These are phyloP conservation scores for Sporothrix protearum DNA, from an alignment of 2,329 filamentous ascomycete species.

Conservation along the genomic window DNA sequence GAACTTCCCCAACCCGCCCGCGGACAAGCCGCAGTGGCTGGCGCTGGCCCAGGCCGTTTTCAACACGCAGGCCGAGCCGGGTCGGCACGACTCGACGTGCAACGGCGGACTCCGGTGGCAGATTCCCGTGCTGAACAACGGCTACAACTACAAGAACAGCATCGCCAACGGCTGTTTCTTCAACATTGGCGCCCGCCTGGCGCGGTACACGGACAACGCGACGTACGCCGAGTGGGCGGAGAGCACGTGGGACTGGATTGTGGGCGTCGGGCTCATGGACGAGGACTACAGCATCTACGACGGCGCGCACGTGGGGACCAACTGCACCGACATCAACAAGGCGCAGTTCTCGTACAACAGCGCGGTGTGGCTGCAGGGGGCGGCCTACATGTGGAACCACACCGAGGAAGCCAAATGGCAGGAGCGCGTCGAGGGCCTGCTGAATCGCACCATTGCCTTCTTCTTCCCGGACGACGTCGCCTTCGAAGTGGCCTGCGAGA, in stretches of 20 bases:
- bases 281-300: constrained; percentile 57
- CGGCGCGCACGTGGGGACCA: constrained; percentile 47
- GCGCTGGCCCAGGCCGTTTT: constrained; percentile 57
- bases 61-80: constrained; percentile 44
- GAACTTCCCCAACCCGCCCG: constrained; percentile 46
- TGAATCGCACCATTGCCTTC: constrained; percentile 42
- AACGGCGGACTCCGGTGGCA: constrained; percentile 65
- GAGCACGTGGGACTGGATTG: constrained; percentile 56
- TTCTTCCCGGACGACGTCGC: constrained; percentile 49
- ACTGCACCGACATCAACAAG: constrained; percentile 52
- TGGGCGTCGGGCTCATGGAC: constrained; percentile 49
- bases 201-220: constrained; percentile 55
- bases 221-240: constrained; percentile 56
- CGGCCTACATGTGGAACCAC: constrained; percentile 57
- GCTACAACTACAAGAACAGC: constrained; percentile 61
- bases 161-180: constrained; percentile 50
- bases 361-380: constrained; percentile 51
- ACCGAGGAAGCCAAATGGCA: constrained; percentile 39
- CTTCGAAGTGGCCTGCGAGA: constrained; percentile 56
- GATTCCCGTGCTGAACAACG: constrained; percentile 58
- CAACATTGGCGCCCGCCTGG: constrained; percentile 55
- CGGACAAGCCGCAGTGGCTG: constrained; percentile 46
- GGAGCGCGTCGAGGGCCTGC: constrained; percentile 46
- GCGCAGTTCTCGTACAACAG: constrained; percentile 56
- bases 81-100: constrained; percentile 55